Percentiles rank a stretch among this genome's conserved stretches.
Evolutionary conservation across 805 yeast genomes (phyloP).

Genomic region (Zygoascus biomembranicola): DNA sequence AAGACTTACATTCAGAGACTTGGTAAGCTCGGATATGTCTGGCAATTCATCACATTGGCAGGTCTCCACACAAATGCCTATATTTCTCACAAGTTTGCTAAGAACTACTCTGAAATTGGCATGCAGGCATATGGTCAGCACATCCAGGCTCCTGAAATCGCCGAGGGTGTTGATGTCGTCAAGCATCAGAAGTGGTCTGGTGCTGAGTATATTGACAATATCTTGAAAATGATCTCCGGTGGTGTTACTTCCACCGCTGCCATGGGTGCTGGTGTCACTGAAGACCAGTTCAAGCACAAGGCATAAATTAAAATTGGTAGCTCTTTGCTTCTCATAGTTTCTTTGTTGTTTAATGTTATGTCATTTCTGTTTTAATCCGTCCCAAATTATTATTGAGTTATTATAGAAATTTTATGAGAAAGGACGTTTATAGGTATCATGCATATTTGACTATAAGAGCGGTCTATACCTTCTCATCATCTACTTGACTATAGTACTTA

Average conservation of each 20-base stretch:
- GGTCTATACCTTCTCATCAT: background rate
- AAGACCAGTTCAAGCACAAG: constrained; percentile 72
- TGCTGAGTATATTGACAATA: constrained; percentile 89
- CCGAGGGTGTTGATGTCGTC: constrained; percentile 84
- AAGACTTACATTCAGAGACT: constrained; percentile 82
- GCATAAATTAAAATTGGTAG: constrained; percentile 1
- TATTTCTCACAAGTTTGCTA: constrained; percentile 78
- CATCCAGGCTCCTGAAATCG: constrained; percentile 83
- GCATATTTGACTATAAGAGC: background rate
- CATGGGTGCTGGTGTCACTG: constrained; percentile 98
- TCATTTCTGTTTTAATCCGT: background rate
- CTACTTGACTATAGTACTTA: constrained; percentile 5
- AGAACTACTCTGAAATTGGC: constrained; percentile 69
- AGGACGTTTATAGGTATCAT: too few species aligned
- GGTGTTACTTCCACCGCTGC: constrained; percentile 96
- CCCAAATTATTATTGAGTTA: background rate
- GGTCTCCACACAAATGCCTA: constrained; percentile 95
- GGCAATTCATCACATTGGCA: constrained; percentile 97
- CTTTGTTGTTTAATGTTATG: background rate
- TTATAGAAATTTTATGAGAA: too few species aligned
- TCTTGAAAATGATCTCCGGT: constrained; percentile 84
- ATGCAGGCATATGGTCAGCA: constrained; percentile 92
- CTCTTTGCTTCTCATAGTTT: background rate
- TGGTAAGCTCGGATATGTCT: constrained; percentile 82
- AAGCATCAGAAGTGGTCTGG: constrained; percentile 99